These are phyloP conservation scores for Nitzschia sp. DNA, from an alignment of 108 stramenopile genomes.

Conservation along the genomic window DNA sequence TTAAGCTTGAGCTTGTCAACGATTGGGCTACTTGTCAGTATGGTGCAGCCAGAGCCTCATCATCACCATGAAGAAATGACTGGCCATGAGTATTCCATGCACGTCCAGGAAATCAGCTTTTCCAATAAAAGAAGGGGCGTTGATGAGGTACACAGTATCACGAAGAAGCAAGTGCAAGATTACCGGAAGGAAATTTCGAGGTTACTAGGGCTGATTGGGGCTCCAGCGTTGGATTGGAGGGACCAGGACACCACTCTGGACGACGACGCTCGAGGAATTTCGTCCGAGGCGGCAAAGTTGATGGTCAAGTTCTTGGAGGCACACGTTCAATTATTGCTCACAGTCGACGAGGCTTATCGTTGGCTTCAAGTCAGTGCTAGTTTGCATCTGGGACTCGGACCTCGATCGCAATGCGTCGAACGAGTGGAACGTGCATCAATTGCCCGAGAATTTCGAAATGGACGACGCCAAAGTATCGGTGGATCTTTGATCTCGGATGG, in stretches of 20 bases:
- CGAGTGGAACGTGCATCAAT: conserved; percentile 40
- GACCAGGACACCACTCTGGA: not conserved
- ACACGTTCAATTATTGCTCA: conserved; percentile 25
- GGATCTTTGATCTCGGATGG: not conserved
- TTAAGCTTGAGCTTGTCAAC: not conserved
- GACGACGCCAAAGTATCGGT: not conserved
- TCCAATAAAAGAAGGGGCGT: not conserved
- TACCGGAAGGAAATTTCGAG: conserved; percentile 22
- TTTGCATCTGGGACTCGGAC: conserved; percentile 39
- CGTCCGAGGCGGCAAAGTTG: not conserved
- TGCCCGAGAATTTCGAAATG: conserved; percentile 16
- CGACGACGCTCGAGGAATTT: not conserved
- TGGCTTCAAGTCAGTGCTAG: conserved; percentile 25
- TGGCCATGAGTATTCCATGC: not conserved
- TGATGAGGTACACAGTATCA: not conserved
- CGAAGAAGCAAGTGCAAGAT: conserved; percentile 7
- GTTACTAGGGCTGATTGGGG: conserved; percentile 24
- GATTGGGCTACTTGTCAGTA: not conserved
- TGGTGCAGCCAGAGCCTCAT: not conserved
- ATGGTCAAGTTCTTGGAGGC: conserved; percentile 27
- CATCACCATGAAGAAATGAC: conserved; percentile 7
- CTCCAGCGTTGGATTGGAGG: conserved; percentile 14
- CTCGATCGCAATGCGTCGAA: conserved; percentile 42
- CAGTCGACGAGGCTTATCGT: conserved; percentile 22
- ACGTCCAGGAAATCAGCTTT: not conserved